Evolutionary conservation across 1,139 yeast species (phyloP), one percentile per base, ranked within the genome.

Genomic region (Zygosaccharomyces pseudobailii): DNA sequence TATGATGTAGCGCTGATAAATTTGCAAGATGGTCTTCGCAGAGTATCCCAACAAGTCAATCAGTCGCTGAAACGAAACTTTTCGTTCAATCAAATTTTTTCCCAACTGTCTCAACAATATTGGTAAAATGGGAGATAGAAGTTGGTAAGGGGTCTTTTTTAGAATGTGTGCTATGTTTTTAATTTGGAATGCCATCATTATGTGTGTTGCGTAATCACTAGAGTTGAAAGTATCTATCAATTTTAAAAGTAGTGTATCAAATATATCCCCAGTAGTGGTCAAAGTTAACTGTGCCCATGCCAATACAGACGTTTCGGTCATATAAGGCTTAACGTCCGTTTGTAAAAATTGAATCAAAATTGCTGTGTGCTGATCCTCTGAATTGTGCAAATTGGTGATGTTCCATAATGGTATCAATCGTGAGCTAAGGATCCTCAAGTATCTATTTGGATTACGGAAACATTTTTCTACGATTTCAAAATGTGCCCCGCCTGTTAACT

Each of bases 61-160:
- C 13, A 92, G 71, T 50, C 78, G 75, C 21, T 71, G 71, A 32
- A 87, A 72, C 47, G 86, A 70, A n/a, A 72, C 69, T 0, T 82
- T 79, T 43, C 78, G 79, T 4, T 70, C 65, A 3, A 66, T 66
- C 37, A 76, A 59, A 44, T 73, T 72, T 52, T 80, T 80, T 2
- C 87, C 81, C 13, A 87, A 72, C 41, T 78, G 74, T 45, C 82
- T 77, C 35, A 92, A 78, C n/a, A 89, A 72, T 43, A 85, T 76
- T 1, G 94, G 87, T 60, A 92, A 74, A 54, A 80, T 86, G 0
- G 96, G 96, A 3, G 88, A 78, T 31, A 89, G 69, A 17, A 92
- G 66, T 59, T 85, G 87, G 70, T 83, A 82, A 0, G 88, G 82
- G 1, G 86, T 76, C 27, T 78, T 62, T 1, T 69, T 62, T 48